Evolutionary conservation across 805 yeast species (phyloP).

Genomic region (Saccharomycopsis schoenii): DNA sequence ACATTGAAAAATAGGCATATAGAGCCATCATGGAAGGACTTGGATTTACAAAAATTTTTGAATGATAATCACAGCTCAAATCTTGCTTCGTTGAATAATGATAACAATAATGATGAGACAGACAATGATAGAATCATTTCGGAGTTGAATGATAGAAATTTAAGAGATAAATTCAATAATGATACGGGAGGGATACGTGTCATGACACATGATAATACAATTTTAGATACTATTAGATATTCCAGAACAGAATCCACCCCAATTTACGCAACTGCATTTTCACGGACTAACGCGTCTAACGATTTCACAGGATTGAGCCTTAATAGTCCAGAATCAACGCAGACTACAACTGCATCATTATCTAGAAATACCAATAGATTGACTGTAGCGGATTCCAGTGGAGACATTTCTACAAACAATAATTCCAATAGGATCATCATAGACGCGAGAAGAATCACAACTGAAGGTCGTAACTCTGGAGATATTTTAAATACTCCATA

Average conservation of each 20-base stretch:
- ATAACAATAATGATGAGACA: not conserved
- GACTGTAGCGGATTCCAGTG: constrained; percentile 3
- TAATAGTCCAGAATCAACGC: constrained; percentile 8
- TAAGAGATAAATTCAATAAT: constrained; percentile 5
- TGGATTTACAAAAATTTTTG: constrained; percentile 22
- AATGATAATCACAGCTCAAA: constrained; percentile 16
- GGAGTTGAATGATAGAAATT: not conserved
- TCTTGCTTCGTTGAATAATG: not conserved
- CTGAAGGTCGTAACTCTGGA: not conserved
- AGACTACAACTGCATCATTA: constrained; percentile 7
- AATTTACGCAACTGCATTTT: not conserved
- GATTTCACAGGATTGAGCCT: constrained; percentile 4
- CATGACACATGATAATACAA: constrained; percentile 14
- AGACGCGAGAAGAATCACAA: not conserved
- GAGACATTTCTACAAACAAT: not conserved
- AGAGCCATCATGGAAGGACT: constrained; percentile 24
- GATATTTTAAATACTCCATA: constrained; percentile 3
- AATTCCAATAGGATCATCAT: not conserved
- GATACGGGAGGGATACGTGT: constrained; percentile 11
- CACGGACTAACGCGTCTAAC: not conserved
- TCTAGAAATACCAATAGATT: constrained; percentile 6
- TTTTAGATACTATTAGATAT: constrained; percentile 11
- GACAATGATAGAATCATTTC: not conserved
- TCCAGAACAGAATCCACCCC: not conserved
- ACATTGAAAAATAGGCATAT: constrained; percentile 13